These are phyloP conservation scores for Annulohypoxylon stygium DNA, from an alignment of 495 filamentous ascomycete genomes.

Conservation along the genomic window DNA sequence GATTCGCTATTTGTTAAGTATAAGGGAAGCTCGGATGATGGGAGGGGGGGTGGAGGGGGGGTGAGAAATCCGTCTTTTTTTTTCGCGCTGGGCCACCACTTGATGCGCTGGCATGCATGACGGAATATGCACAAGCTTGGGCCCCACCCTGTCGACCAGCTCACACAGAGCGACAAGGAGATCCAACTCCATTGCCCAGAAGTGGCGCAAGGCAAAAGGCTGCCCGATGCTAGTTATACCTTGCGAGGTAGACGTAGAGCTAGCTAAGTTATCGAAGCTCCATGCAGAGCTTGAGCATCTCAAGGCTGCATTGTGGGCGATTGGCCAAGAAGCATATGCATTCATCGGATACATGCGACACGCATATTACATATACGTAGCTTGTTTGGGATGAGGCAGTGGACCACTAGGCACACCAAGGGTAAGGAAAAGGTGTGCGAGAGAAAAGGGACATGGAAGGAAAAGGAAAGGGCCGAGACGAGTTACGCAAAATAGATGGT, in stretches of 20 bases:
- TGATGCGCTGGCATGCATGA: conserved; percentile 72
- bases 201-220: conserved; percentile 54
- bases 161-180: conserved; percentile 50
- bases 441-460: conserved; percentile 51
- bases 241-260: conserved; percentile 27
- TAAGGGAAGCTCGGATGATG: conserved; percentile 56
- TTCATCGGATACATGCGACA: conserved; percentile 47
- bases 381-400: conserved; percentile 49
- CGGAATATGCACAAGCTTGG: conserved; percentile 67
- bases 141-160: conserved; percentile 60
- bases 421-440: conserved; percentile 47
- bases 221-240: conserved; percentile 51
- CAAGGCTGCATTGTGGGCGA: conserved; percentile 50
- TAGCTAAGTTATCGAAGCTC: conserved; percentile 43
- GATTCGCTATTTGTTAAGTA: conserved; percentile 55
- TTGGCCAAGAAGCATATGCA: conserved; percentile 50
- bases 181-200: conserved; percentile 52
- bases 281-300: conserved; percentile 37
- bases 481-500: conserved; percentile 53
- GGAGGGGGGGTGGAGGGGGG: conserved; percentile 53
- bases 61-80: conserved; percentile 54
- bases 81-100: conserved; percentile 63
- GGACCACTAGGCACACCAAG: conserved; percentile 44
- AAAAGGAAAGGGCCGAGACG: conserved; percentile 54
- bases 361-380: conserved; percentile 49